Evolutionary conservation across 2,329 filamentous ascomycete genomes (phyloP), one percentile per base, ranked within the genome.

Genomic region (Zopfia rhizophila): DNA sequence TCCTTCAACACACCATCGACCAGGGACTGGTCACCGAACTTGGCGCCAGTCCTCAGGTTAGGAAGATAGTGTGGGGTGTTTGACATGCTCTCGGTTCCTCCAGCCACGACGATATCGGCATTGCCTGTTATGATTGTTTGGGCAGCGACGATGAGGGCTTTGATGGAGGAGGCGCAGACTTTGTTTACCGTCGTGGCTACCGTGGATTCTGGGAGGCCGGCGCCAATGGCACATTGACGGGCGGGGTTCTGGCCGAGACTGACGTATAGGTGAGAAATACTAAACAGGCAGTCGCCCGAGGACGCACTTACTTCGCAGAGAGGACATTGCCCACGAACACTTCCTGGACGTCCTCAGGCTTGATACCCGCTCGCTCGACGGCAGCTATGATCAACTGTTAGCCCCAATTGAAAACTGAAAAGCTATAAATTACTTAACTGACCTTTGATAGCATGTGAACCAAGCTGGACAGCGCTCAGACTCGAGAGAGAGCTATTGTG

Each of bases 261-360:
- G 37, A 7, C 10, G n/a, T 10, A 14, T 23, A 61, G n/a, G 44
- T 59, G 23, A 53, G 42, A 47, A 35, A 37, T 19, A 25, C n/a
- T 14, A 18, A 39, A 36, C 21, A 44, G 31, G 29, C 10, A 27
- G 17, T 7, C 14, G 13, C 16, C n/a, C 18, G 3, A n/a, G 23
- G 13, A 19, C n/a, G 10, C 13, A 22, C 81, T 64, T 82, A 96
- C 92, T 93, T 92, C 73, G 93, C 94, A 49, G 92, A 96, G 66
- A 99, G 84, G 60, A 99, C 94, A 80, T 99, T 99, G 75, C 94
- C 94, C 70, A 97, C 95, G 81, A 94, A 95, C 70, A 99, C 91
- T 75, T 99, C 94, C 72, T 99, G 86, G 47, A 99, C 90, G 72
- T 96, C 85, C 66, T 91, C 85, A 43, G 91, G 82, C 78, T 95